Evolutionary conservation across 2,329 filamentous ascomycete species (phyloP).

Genomic region (Trichophyton benhamiae): DNA sequence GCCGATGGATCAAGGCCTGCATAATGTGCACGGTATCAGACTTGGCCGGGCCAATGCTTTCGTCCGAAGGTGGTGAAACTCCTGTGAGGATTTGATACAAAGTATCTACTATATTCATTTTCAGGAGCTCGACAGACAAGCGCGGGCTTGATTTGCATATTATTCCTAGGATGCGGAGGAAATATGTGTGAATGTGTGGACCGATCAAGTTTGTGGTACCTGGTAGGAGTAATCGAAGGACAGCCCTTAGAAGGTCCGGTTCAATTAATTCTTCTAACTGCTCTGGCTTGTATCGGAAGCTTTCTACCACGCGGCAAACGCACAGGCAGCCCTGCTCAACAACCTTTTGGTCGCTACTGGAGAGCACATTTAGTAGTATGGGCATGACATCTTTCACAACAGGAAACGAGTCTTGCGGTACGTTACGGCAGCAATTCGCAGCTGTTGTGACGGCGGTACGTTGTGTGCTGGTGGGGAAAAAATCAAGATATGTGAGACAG

Average conservation of each 20-base stretch:
- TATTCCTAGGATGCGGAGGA: slow-evolving; percentile 80
- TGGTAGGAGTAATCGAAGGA: slow-evolving; percentile 76
- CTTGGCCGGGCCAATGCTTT: slow-evolving; percentile 51
- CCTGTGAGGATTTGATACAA: slow-evolving; percentile 95
- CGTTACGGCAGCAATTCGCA: slow-evolving; percentile 95
- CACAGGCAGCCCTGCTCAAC: slow-evolving; percentile 94
- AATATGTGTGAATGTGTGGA: slow-evolving; percentile 89
- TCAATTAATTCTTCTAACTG: slow-evolving; percentile 90
- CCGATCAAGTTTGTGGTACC: slow-evolving; percentile 94
- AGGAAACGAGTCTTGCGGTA: slow-evolving; percentile 82
- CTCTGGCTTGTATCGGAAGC: slow-evolving; percentile 76
- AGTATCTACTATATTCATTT: slow-evolving; percentile 94
- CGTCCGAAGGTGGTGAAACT: slow-evolving; percentile 74
- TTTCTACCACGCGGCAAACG: slow-evolving; percentile 90
- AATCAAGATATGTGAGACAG: slow-evolving; percentile 92
- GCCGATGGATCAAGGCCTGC: slow-evolving; percentile 93
- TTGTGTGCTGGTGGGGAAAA: slow-evolving; percentile 94
- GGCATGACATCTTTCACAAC: slow-evolving; percentile 95
- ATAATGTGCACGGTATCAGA: slow-evolving; percentile 96
- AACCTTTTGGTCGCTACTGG: slow-evolving; percentile 88
- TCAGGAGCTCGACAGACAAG: slow-evolving; percentile 79
- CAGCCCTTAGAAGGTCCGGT: slow-evolving; percentile 69
- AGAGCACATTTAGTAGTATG: slow-evolving; percentile 76
- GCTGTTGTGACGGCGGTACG: slow-evolving; percentile 93
- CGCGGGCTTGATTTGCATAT: slow-evolving; percentile 78